Conservation (phyloP, 495 filamentous ascomycete species). For the Corynascus novoguineensis region DNA sequence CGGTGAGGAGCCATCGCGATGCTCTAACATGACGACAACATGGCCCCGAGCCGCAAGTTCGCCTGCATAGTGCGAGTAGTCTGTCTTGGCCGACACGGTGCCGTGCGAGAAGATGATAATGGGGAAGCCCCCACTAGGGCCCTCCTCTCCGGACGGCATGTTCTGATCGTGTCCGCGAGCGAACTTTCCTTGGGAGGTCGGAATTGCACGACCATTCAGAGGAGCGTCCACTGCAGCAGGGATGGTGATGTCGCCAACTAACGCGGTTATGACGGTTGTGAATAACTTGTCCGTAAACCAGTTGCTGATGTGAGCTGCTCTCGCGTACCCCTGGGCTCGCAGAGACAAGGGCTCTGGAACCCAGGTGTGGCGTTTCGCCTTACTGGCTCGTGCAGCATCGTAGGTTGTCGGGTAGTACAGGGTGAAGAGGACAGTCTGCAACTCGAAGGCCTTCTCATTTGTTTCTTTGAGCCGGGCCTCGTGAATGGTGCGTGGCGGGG, state of each 20-base stretch:
- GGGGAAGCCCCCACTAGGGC: conserved; percentile 27
- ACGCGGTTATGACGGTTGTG: conserved; percentile 28
- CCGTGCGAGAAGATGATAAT: conserved; percentile 52
- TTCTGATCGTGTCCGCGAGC: conserved; percentile 14
- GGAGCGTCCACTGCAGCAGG: conserved; percentile 41
- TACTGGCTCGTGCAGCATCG: conserved; percentile 2
- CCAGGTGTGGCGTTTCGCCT: conserved; percentile 40
- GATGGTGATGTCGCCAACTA: conserved; percentile 40
- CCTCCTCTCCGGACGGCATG: conserved; percentile 16
- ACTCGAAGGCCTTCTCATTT: conserved; percentile 37
- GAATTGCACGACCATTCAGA: conserved; percentile 29
- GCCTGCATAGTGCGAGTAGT: conserved; percentile 50
- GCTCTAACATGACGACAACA: conserved; percentile 49
- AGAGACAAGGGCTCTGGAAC: conserved; percentile 44
- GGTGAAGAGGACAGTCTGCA: conserved; percentile 46
- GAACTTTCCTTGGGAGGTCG: conserved; percentile 19
- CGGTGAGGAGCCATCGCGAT: conserved; percentile 50
- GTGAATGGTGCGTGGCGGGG: conserved; percentile 29
- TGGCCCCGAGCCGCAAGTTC: conserved; percentile 50
- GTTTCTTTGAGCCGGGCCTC: conserved; percentile 34
- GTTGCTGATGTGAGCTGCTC: conserved; percentile 40
- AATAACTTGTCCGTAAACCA: conserved; percentile 35
- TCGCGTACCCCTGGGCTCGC: conserved; percentile 46
- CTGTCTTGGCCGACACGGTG: conserved; percentile 45
- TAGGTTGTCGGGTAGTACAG: conserved; percentile 44